Conservation (phyloP, 768 basidiomycete species). For the Favolaschia claudopus region DNA sequence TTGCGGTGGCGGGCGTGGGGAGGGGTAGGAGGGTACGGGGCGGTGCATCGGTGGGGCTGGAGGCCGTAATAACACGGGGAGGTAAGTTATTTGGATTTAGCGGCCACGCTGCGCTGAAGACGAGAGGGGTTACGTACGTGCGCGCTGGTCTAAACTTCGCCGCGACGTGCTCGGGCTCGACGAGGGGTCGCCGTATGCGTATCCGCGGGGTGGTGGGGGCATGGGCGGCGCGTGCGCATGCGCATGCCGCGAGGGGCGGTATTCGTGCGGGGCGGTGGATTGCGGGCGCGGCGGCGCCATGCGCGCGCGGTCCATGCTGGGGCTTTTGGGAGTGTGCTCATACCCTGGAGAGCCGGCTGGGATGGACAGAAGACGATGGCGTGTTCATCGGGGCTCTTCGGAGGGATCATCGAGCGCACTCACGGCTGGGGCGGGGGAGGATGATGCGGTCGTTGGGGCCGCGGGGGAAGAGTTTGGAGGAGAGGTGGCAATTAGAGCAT, state of each 20-base stretch:
- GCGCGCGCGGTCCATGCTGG: constrained; percentile 16
- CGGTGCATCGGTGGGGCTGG: background rate
- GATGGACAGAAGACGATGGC: background rate
- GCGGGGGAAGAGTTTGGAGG: constrained; percentile 24
- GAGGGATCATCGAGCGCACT: background rate
- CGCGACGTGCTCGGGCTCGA: no score
- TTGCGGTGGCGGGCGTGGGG: background rate
- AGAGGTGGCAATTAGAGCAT: constrained; percentile 26
- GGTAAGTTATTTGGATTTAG: background rate
- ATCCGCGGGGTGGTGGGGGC: background rate
- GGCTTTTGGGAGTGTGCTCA: constrained; percentile 8
- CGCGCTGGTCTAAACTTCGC: background rate
- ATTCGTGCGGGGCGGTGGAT: constrained; percentile 25
- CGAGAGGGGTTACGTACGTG: no score
- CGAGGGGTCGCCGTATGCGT: no score
- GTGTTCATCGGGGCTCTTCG: background rate
- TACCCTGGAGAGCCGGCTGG: background rate
- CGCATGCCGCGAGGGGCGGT: background rate
- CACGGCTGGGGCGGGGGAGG: constrained; percentile 20
- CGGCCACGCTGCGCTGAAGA: no score
- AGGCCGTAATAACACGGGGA: background rate
- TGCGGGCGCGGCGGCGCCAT: constrained; percentile 22
- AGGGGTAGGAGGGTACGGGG: constrained; percentile 1
- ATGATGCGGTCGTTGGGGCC: constrained; percentile 23
- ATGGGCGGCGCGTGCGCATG: constrained; percentile 15